phyloP scores from a whole-genome alignment of 345 rosid species.

The Arabis alpina region DNA sequence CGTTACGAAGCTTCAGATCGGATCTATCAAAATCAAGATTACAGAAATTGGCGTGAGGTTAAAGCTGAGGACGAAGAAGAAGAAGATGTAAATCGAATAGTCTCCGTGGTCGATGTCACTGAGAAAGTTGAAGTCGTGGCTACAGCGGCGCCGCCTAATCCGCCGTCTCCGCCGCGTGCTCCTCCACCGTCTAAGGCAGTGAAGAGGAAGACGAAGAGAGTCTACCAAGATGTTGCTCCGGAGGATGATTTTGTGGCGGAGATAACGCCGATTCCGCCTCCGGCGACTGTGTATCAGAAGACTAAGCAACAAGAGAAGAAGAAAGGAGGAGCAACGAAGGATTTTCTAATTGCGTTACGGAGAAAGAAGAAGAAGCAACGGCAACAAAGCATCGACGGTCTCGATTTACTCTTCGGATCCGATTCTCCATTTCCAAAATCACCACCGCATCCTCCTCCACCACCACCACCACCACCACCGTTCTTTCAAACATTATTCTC shows the following conservation, averaged over 20 bases:
- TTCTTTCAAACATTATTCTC: slow-evolving; percentile 68
- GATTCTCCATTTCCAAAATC: slow-evolving; percentile 27
- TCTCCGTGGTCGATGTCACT: neutral
- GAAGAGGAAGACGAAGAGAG: slow-evolving; percentile 35
- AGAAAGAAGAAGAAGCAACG: slow-evolving; percentile 71
- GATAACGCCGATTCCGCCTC: slow-evolving; percentile 41
- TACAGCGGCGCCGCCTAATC: neutral
- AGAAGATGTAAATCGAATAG: slow-evolving; percentile 9
- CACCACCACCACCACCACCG: slow-evolving; percentile 58
- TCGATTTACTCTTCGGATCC: slow-evolving; percentile 61
- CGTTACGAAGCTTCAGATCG: slow-evolving; percentile 45
- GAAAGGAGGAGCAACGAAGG: slow-evolving; percentile 66
- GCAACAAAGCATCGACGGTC: slow-evolving; percentile 84
- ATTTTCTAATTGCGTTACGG: slow-evolving; percentile 56
- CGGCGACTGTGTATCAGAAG: slow-evolving; percentile 32
- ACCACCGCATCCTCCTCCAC: slow-evolving; percentile 46
- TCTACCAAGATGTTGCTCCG: slow-evolving; percentile 36
- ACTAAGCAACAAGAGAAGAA: slow-evolving; percentile 51
- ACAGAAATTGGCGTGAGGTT: slow-evolving; percentile 27
- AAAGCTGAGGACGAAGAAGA: slow-evolving; percentile 20
- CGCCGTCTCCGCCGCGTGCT: slow-evolving; percentile 32
- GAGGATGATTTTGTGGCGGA: slow-evolving; percentile 28
- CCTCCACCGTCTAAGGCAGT: slow-evolving; percentile 32
- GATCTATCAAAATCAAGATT: slow-evolving; percentile 29
- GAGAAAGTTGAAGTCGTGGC: slow-evolving; percentile 39